Evolutionary conservation across 495 filamentous ascomycete species (phyloP), one percentile per base, ranked within the genome.

Genomic region (Pyronema omphalodes): DNA sequence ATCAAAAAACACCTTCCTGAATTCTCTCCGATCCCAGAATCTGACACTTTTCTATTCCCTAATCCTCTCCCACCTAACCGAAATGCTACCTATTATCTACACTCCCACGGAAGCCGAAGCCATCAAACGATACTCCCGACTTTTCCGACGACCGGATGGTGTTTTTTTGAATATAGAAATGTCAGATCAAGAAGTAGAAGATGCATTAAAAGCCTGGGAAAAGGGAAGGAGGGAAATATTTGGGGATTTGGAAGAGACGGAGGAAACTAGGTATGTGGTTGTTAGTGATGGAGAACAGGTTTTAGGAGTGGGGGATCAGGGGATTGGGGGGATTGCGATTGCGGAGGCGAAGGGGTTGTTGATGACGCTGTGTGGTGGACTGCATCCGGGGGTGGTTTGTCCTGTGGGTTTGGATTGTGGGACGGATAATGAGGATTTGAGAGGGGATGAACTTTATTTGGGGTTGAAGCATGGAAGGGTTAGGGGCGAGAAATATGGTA

Each of bases 21-120:
- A 79, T 14, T 79, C 79, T 60, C 73, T 93, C 73, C 79, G 83
- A 63, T 77, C 83, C 52, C 87, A 94, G 67, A 93, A 88, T 69
- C 56, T 60, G 29, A 57, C 57, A 51, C 51, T 40, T 3, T 53
- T 53, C 15, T 53, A 43, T 19, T 9, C n/a, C 9, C 70, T 84
- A 14, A 69, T 85, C 17, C 72, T 77, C 67, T 71, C 76, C 0
- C 77, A 85, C 64, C 63, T 84, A 3, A 82, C 83, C 57, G 88
- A 94, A 66, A 88, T 94, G 83, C 86, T 93, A 60, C 76, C 79
- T 41, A 69, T 94, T 9, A 85, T 94, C 34, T 94, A 93, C 63
- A 93, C 87, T 0, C 87, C 88, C 0, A 93, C 88, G 0, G 87
- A 93, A 66, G 86, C 84, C 3, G 86, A 93, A n/a, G 87, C 88